Percentiles rank a stretch among this genome's conserved stretches.
Evolutionary conservation across 129 eudicot genomes (phyloP).

Genomic region (Tagetes patula): DNA sequence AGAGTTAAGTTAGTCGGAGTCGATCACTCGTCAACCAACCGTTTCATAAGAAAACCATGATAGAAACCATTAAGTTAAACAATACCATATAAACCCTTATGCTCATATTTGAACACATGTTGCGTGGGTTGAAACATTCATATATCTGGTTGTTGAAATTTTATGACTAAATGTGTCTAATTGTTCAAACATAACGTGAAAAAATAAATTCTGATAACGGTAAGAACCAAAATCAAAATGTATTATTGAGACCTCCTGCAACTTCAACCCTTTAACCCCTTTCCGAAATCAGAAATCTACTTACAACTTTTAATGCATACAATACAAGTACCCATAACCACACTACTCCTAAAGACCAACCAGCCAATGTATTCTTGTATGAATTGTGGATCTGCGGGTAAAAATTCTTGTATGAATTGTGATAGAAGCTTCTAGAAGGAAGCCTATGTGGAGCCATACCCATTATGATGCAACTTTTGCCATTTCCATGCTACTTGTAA

Average conservation of each 20-base stretch:
- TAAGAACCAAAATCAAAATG: background rate
- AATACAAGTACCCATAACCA: background rate
- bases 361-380: too few species aligned
- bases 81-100: too few species aligned
- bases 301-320: background rate
- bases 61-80: too few species aligned
- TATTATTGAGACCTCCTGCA: background rate
- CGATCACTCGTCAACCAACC: too few species aligned
- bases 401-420: background rate
- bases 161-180: background rate
- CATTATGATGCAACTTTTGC: conserved; percentile 70
- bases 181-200: background rate
- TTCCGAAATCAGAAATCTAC: background rate
- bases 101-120: too few species aligned
- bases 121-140: too few species aligned
- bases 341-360: background rate
- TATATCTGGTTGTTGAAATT: too few species aligned
- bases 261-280: conserved; percentile 17
- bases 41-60: too few species aligned
- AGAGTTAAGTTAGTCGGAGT: too few species aligned
- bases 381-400: background rate
- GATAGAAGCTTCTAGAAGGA: conserved; percentile 15
- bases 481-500: conserved; percentile 80
- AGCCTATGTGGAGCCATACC: conserved; percentile 37
- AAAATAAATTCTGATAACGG: too few species aligned